phyloP scores from a whole-genome alignment of 2,329 filamentous ascomycete genomes.

The Chaetomium sp. region DNA sequence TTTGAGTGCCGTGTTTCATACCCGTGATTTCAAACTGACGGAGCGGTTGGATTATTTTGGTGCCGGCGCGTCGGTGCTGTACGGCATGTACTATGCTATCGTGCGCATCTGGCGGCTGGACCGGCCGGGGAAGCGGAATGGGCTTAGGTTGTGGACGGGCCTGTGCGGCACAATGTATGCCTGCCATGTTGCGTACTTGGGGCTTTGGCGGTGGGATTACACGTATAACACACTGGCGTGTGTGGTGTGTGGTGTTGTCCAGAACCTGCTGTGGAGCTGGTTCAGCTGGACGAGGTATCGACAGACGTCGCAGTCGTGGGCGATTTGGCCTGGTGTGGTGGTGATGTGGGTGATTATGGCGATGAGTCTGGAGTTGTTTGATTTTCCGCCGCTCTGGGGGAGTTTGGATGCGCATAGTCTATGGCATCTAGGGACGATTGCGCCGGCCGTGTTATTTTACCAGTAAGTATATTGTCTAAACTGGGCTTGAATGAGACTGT shows the following conservation, averaged over 20 bases:
- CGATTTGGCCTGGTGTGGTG: constrained; percentile 81
- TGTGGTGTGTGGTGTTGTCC: constrained; percentile 69
- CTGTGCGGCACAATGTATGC: constrained; percentile 66
- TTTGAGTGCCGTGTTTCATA: constrained; percentile 89
- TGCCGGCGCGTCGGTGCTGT: constrained; percentile 82
- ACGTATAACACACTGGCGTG: constrained; percentile 98
- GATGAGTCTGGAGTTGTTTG: constrained; percentile 93
- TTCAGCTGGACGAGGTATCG: constrained; percentile 73
- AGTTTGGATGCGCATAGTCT: constrained; percentile 88
- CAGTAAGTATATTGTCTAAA: constrained; percentile 57
- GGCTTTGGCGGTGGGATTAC: constrained; percentile 86
- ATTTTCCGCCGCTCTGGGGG: constrained; percentile 80
- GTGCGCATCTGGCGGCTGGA: constrained; percentile 82
- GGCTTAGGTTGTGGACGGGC: constrained; percentile 69
- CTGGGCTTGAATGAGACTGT: not conserved
- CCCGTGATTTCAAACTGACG: constrained; percentile 74
- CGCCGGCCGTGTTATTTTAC: constrained; percentile 86
- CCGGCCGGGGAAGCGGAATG: constrained; percentile 34
- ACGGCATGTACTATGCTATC: constrained; percentile 80
- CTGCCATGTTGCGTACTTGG: constrained; percentile 75
- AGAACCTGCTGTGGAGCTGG: constrained; percentile 79
- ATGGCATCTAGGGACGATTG: constrained; percentile 92
- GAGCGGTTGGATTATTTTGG: constrained; percentile 97
- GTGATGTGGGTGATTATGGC: constrained; percentile 87
- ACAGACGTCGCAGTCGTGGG: constrained; percentile 67